A percentile compares a stretch with the other conserved stretches of the same genome.
These are phyloP conservation scores for Phytopythium oedochilum DNA, from an alignment of 352 stramenopile genomes.

Conservation along the genomic window DNA sequence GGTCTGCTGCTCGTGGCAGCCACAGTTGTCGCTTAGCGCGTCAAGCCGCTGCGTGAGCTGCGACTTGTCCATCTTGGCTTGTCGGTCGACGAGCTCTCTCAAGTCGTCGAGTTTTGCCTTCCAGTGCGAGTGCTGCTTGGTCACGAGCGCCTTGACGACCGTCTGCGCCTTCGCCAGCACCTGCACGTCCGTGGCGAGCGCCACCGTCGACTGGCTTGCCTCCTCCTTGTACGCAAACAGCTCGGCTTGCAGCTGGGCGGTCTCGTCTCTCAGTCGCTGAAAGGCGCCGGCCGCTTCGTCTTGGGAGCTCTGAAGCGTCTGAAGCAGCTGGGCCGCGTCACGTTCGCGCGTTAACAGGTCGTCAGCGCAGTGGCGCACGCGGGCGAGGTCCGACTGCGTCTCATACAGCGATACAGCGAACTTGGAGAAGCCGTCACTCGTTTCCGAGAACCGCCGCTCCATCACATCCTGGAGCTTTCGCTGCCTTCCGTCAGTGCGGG, in stretches of 20 bases:
- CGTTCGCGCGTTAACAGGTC: conserved; percentile 40
- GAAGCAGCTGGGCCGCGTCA: conserved; percentile 31
- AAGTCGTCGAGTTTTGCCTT: conserved; percentile 33
- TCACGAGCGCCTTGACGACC: conserved; percentile 19
- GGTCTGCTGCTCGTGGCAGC: conserved; percentile 30
- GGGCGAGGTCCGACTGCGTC: conserved; percentile 35
- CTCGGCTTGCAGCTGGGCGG: conserved; percentile 31
- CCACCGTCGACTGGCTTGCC: conserved; percentile 13
- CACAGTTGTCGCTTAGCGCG: conserved; percentile 28
- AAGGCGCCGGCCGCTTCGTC: conserved; percentile 38
- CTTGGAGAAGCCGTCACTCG: conserved; percentile 48
- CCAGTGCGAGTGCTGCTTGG: conserved; percentile 38
- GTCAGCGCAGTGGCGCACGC: conserved; percentile 33
- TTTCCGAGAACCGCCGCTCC: conserved; percentile 29
- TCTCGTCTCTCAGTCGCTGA: conserved; percentile 35
- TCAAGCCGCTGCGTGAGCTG: conserved; percentile 44
- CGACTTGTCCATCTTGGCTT: conserved; percentile 40
- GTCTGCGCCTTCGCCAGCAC: conserved; percentile 39
- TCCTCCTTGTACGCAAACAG: conserved; percentile 34
- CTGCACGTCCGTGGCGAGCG: conserved; percentile 40
- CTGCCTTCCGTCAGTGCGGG: conserved; percentile 31
- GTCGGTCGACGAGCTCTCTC: conserved; percentile 37
- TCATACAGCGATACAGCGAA: conserved; percentile 43
- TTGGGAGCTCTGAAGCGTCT: conserved; percentile 40
- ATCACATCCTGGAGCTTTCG: conserved; percentile 31